phyloP scores from a whole-genome alignment of 2,329 filamentous ascomycete genomes.

The Aspergillus latus region DNA sequence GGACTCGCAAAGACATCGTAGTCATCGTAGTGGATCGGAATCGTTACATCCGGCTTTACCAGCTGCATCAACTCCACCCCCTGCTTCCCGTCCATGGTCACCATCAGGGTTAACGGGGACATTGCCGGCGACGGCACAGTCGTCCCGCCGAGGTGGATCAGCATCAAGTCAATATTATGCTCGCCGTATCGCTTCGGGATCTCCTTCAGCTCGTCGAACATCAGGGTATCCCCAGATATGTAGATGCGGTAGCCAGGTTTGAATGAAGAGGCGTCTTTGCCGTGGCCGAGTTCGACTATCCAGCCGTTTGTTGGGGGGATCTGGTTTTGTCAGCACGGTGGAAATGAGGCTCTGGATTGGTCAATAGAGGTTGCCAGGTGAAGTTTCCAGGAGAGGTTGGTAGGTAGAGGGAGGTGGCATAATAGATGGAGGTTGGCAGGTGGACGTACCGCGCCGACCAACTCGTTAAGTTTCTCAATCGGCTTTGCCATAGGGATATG shows the following conservation, averaged over 20 bases:
- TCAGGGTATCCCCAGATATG: conserved; percentile 65
- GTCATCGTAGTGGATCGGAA: conserved; percentile 66
- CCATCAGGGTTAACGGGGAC: conserved; percentile 66
- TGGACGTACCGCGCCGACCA: conserved; percentile 45
- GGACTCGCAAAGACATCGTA: conserved; percentile 63
- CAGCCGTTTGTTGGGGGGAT: conserved; percentile 67
- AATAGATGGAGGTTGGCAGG: too few species aligned
- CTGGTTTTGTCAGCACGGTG: conserved; percentile 20
- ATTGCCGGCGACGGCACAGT: conserved; percentile 61
- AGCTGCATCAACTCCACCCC: conserved; percentile 61
- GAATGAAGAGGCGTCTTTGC: conserved; percentile 32
- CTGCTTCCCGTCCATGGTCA: conserved; percentile 67
- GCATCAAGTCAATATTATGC: conserved; percentile 63
- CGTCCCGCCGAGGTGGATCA: conserved; percentile 65
- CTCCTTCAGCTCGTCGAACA: conserved; percentile 61
- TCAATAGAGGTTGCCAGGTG: too few species aligned
- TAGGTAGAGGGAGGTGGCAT: too few species aligned
- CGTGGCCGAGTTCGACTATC: conserved; percentile 63
- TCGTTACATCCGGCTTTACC: conserved; percentile 61
- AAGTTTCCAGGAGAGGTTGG: too few species aligned
- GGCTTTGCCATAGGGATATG: conserved; percentile 54
- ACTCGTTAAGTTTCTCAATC: conserved; percentile 46
- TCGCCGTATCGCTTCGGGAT: conserved; percentile 58
- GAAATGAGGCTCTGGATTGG: too few species aligned
- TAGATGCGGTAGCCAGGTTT: conserved; percentile 60